Percentiles rank a stretch among this genome's conserved stretches.
Evolutionary conservation across 805 yeast genomes (phyloP).

Genomic region (Starmera quercuum): DNA sequence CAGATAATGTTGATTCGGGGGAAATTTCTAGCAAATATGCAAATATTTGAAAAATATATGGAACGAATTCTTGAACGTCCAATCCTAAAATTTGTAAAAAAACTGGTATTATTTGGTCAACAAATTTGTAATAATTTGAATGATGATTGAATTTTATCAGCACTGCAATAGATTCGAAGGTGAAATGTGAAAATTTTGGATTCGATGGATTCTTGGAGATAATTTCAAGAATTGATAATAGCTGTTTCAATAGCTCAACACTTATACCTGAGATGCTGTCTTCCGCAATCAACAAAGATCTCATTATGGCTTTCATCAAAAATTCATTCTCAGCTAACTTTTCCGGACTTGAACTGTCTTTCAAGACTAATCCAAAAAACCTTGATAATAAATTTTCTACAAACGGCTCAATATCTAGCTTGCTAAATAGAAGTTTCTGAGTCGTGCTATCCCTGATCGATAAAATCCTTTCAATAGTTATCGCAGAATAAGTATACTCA

Average conservation of each 20-base stretch:
- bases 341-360: constrained; percentile 63
- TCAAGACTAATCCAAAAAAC: constrained; percentile 59
- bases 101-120: constrained; percentile 52
- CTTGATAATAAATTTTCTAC: constrained; percentile 54
- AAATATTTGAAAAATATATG: constrained; percentile 87
- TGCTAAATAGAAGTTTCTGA: constrained; percentile 55
- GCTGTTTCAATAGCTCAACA: constrained; percentile 47
- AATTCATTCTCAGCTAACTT: constrained; percentile 93
- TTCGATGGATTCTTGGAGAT: constrained; percentile 90
- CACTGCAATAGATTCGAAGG: constrained; percentile 82
- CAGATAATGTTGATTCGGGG: constrained; percentile 49
- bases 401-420: constrained; percentile 61
- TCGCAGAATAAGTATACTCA: constrained; percentile 88
- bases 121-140: constrained; percentile 24
- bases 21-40: constrained; percentile 65
- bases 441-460: constrained; percentile 60
- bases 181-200: constrained; percentile 86
- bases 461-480: constrained; percentile 83
- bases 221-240: constrained; percentile 58
- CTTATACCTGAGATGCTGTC: constrained; percentile 45
- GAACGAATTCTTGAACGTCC: constrained; percentile 91
- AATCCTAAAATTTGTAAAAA: constrained; percentile 61
- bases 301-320: constrained; percentile 80
- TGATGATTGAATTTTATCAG: constrained; percentile 46
- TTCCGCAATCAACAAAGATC: constrained; percentile 68